Conservation (phyloP, 1,139 yeast genomes). For the Pichia sp. region DNA sequence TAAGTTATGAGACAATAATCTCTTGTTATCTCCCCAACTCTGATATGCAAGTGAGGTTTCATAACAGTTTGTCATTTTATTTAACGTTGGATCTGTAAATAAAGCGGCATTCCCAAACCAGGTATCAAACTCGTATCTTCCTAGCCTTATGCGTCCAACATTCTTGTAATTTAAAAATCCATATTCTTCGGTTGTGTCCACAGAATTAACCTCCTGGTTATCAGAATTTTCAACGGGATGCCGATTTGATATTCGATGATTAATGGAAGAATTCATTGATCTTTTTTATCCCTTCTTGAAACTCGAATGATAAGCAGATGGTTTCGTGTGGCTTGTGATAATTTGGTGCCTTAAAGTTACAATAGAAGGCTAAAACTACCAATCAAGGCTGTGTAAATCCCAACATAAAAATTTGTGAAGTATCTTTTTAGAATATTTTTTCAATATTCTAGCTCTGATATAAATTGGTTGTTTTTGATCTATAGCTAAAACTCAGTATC, state of each 20-base stretch:
- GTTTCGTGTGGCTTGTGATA: too few relatives aligned
- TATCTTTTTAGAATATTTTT: too few relatives aligned
- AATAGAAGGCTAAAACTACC: too few relatives aligned
- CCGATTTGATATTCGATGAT: background rate
- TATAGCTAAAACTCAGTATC: too few relatives aligned
- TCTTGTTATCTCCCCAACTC: background rate
- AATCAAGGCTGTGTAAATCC: too few relatives aligned
- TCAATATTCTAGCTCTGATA: too few relatives aligned
- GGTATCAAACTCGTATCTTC: slow-evolving; percentile 57
- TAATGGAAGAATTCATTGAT: background rate
- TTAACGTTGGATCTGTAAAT: slow-evolving; percentile 29
- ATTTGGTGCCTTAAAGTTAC: too few relatives aligned
- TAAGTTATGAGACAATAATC: too few relatives aligned
- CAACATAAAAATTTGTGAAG: too few relatives aligned
- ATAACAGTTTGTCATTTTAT: background rate
- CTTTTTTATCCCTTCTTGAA: background rate
- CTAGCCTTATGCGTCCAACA: slow-evolving; percentile 57
- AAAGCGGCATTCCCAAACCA: slow-evolving; percentile 87
- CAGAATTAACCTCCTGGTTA: background rate
- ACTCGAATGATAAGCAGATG: background rate
- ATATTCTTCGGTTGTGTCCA: slow-evolving; percentile 33
- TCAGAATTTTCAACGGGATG: background rate
- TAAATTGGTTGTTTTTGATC: too few relatives aligned
- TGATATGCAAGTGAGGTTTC: background rate
- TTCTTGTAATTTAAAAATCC: slow-evolving; percentile 57